Evolutionary conservation across 2,329 filamentous ascomycete genomes (phyloP).

Genomic region (Grosmannia serpens): DNA sequence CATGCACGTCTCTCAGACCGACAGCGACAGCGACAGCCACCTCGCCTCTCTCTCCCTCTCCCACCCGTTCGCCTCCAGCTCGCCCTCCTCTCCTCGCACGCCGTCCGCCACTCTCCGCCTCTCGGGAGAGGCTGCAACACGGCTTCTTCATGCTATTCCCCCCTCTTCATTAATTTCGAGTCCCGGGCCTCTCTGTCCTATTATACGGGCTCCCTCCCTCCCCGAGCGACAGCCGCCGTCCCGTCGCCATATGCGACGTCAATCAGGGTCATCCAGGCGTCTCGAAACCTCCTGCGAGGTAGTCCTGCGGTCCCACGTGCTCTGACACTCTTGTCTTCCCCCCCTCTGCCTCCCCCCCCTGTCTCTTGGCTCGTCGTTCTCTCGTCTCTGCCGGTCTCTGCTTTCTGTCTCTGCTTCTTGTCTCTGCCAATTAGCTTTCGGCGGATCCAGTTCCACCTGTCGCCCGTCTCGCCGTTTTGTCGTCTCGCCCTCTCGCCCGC

Average conservation of each 20-base stretch:
- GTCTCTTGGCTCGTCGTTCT: not conserved
- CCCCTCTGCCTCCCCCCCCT: not conserved
- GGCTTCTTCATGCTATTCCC: not conserved
- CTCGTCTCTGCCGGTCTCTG: not conserved
- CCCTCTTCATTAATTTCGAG: not conserved
- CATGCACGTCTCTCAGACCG: not conserved
- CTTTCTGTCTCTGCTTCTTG: not conserved
- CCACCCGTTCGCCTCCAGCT: not conserved
- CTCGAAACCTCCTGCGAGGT: conserved; percentile 25
- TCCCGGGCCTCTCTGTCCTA: not conserved
- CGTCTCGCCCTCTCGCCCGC: not conserved
- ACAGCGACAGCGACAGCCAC: not conserved
- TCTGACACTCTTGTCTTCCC: conserved; percentile 19
- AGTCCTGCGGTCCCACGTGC: conserved; percentile 19
- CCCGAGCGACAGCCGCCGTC: conserved; percentile 5
- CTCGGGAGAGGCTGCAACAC: not conserved
- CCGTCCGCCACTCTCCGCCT: not conserved
- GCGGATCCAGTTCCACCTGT: not conserved
- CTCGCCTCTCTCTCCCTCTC: not conserved
- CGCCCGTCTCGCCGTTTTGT: not conserved
- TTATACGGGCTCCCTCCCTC: not conserved
- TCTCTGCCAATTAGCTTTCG: not conserved
- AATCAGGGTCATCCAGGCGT: conserved; percentile 33
- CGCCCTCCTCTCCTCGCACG: not conserved
- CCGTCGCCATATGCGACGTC: conserved; percentile 30